Evolutionary conservation across 495 filamentous ascomycete species (phyloP).

Genomic region (Podospora appendiculata): DNA sequence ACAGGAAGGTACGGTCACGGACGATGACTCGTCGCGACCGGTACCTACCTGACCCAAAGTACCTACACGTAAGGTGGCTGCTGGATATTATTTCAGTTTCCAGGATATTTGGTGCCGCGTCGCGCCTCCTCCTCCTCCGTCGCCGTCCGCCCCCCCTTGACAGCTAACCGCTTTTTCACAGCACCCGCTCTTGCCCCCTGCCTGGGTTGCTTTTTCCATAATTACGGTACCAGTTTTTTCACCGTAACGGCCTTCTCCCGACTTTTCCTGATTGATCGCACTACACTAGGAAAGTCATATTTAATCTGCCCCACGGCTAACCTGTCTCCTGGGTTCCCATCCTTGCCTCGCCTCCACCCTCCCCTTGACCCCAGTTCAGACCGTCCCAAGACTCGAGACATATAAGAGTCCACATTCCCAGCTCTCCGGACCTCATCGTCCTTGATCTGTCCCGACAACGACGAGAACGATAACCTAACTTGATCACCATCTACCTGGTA

Average conservation of each 20-base stretch:
- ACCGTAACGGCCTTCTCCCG: background rate
- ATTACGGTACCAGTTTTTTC: background rate
- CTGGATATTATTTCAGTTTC: background rate
- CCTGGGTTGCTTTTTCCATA: conserved; percentile 9
- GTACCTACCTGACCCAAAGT: no score
- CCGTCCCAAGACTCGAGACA: background rate
- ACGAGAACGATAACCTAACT: background rate
- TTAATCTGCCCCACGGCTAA: conserved; percentile 25
- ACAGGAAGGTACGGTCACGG: background rate
- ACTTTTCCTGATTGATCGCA: conserved; percentile 7
- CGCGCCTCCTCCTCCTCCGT: conserved; percentile 1
- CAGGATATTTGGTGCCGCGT: conserved; percentile 7
- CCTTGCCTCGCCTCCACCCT: no score
- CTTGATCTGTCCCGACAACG: background rate
- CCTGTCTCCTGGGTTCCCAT: conserved; percentile 18
- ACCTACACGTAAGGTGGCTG: no score
- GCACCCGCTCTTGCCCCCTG: background rate
- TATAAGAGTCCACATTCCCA: conserved; percentile 9
- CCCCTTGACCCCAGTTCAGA: conserved; percentile 1
- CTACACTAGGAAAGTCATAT: background rate
- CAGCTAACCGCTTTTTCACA: background rate
- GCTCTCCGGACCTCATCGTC: background rate
- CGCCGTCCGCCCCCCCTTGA: background rate
- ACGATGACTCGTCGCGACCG: background rate
- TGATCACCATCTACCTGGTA: background rate